These are phyloP conservation scores for Draba incana DNA, from an alignment of 345 rosid genomes.

Conservation along the genomic window DNA sequence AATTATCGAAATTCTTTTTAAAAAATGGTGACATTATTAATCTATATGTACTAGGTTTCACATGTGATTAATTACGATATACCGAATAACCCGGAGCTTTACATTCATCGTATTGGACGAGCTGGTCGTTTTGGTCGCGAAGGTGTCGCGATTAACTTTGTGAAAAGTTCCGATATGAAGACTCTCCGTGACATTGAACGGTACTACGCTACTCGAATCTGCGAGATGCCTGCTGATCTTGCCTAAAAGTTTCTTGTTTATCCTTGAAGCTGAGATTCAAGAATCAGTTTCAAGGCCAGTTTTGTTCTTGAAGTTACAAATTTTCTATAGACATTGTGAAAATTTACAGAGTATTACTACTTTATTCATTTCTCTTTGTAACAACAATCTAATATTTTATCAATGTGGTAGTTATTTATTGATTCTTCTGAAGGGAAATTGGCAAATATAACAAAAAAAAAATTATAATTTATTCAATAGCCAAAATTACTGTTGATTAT, in stretches of 20 bases:
- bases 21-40: background rate
- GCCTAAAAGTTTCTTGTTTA: constrained; percentile 34
- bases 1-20: background rate
- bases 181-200: constrained; percentile 75
- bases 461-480: no score
- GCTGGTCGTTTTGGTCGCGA: constrained; percentile 97
- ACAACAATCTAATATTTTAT: background rate
- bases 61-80: constrained; percentile 91
- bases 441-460: no score
- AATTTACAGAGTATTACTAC: background rate
- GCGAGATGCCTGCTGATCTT: constrained; percentile 90
- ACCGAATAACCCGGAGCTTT: constrained; percentile 93
- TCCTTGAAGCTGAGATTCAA: background rate
- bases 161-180: constrained; percentile 82
- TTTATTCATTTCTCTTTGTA: background rate
- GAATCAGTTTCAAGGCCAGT: constrained; percentile 14
- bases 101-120: constrained; percentile 94
- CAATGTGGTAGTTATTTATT: background rate
- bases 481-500: no score
- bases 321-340: no score
- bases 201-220: constrained; percentile 77
- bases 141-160: constrained; percentile 92
- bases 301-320: constrained; percentile 16
- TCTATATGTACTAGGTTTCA: constrained; percentile 60
- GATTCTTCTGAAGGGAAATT: no score